Conservation (phyloP, 192 early-diverging fungal species). For the Lobosporangium transversale region DNA sequence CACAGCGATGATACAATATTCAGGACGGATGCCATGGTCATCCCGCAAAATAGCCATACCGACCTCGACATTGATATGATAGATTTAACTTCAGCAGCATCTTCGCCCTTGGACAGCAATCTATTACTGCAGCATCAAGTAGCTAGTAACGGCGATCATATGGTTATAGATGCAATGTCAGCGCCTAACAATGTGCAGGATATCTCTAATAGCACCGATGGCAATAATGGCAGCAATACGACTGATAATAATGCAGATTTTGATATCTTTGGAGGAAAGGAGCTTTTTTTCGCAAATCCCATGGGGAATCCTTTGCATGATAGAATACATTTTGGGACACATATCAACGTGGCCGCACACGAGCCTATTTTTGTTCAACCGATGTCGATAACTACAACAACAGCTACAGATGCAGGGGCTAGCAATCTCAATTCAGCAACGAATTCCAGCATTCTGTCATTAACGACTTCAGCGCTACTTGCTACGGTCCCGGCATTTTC, state of each 20-base stretch:
- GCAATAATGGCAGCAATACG: background rate
- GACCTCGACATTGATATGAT: conserved; percentile 39
- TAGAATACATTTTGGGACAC: conserved; percentile 17
- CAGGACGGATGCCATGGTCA: conserved; percentile 18
- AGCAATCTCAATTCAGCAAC: no score
- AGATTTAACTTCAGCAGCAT: conserved; percentile 10
- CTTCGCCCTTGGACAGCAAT: conserved; percentile 42
- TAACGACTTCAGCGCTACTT: background rate
- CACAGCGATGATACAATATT: conserved; percentile 5
- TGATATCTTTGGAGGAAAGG: conserved; percentile 11
- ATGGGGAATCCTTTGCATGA: conserved; percentile 9
- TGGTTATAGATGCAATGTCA: conserved; percentile 11
- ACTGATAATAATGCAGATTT: background rate
- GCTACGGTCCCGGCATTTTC: background rate
- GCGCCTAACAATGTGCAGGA: background rate
- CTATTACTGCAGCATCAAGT: conserved; percentile 16
- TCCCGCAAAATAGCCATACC: conserved; percentile 13
- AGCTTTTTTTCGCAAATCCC: conserved; percentile 6
- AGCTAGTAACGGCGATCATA: conserved; percentile 1
- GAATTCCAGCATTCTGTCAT: background rate
- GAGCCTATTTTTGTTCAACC: conserved; percentile 9
- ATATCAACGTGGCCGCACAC: conserved; percentile 20
- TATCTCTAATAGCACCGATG: background rate
- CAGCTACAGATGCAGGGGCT: background rate
- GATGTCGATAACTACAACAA: background rate